A percentile compares a stretch with the other conserved stretches of the same genome.
Conservation (phyloP, 169 alveolate species). For the Perkinsus chesapeaki region DNA sequence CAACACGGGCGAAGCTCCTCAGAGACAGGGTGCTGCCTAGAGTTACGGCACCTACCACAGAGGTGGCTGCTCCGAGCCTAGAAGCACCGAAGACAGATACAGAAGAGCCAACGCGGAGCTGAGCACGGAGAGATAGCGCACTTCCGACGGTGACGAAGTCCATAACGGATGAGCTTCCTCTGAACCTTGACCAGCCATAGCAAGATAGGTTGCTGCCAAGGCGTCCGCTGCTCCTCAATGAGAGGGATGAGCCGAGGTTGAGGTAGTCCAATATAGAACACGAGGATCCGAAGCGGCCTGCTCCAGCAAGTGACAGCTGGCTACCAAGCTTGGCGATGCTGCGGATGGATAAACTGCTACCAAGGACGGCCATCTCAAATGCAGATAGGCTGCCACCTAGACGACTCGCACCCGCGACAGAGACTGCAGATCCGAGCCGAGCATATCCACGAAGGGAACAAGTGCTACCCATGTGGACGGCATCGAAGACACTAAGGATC, state of each 20-base stretch:
- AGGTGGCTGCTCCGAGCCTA: not conserved
- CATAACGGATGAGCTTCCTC: not conserved
- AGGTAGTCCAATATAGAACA: not conserved
- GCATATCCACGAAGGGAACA: not conserved
- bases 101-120: constrained; percentile 2
- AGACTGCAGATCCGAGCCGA: not conserved
- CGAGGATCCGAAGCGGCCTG: not conserved
- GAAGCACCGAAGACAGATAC: not conserved
- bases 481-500: not conserved
- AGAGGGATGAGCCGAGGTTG: not conserved
- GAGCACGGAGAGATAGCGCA: not conserved
- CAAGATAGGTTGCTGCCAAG: not conserved
- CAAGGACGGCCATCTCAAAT: not conserved
- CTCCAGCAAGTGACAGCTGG: not conserved
- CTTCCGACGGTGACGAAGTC: not conserved
- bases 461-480: not conserved
- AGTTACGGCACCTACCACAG: not conserved
- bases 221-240: not conserved
- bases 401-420: not conserved
- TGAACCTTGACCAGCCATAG: not conserved
- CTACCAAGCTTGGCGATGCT: not conserved
- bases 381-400: constrained; percentile 1
- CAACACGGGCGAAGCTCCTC: not conserved
- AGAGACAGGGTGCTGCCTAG: constrained; percentile 10
- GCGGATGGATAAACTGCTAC: not conserved